Base-by-base conservation (phyloP, 805 yeast species). In the Starmera amethionina region DNA sequence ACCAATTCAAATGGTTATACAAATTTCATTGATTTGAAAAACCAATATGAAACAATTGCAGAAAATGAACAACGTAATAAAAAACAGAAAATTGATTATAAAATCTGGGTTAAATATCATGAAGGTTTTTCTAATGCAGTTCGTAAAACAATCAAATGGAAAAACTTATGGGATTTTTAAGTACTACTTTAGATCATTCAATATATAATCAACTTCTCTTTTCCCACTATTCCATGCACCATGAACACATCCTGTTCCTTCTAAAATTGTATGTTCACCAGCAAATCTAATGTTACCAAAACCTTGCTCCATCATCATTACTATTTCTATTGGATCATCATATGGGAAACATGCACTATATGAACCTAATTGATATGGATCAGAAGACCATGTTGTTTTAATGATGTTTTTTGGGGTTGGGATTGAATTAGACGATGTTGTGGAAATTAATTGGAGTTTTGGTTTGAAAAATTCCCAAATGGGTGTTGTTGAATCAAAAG, bases 81-180 rank as follows among this genome's bases (percentile, higher is more conserved):
- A 52, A 48, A 37, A 39, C 53, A 39, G 46, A 51, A 43, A 40
- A 60, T 49, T 39, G 63, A 46, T 34, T 53, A 59, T 28, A 63
- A 76, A 50, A 69, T 77, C 36, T 88, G 96, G 96, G 84, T 88
- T n/a, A 86, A 82, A 54, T 87, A 80, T 55, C 83, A 82, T 46
- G 96, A 88, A 60, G 97, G 97, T 1, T 88, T 82, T 53, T 83
- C 95, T 5, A 82, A 86, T 58, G 97, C 97, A 0, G 97, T 88
- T 2, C 64, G 94, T 30, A 86, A 85, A 52, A 83, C 80, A 40
- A 76, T 88, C 19, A 74, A 79, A 16, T 89, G 96, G 96, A 57
- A 63, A 8, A 80, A 74, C 40, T 58, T 88, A 19, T 84, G 85
- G 80, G 47, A 27, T 15, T 22, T 33, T 11, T 22, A 12, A 22